Base-by-base conservation (phyloP, 495 filamentous ascomycete genomes). In the Neurospora sp. region DNA sequence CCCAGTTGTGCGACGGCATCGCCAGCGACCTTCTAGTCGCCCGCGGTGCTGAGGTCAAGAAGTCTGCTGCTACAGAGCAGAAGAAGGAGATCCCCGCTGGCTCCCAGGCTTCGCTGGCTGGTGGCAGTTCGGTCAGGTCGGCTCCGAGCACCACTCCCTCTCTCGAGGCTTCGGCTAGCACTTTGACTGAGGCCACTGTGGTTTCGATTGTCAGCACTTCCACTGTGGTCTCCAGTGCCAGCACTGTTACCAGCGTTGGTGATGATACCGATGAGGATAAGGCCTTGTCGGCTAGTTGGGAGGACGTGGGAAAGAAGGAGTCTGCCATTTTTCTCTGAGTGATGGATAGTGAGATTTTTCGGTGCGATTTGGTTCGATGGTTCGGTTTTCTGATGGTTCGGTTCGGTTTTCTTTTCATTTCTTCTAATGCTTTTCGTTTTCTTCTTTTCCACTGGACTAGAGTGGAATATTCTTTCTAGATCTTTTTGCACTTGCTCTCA, bases 1-100 rank as follows among this genome's bases (percentile, higher is more conserved):
- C 54, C 16, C 73, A 78, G 20, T 70, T 85, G 73, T 76, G 73
- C 44, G 23, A 38, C 4, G 77, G 77, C 3, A 72, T 77, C 20
- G 78, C 71, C 14, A 9, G 12, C 16, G 54, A 66, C 7, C 7
- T 31, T 35, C 3, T 66, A 27, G 54, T 16, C 54, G 31, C 23
- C 23, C 54, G 54, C 27, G 27, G 7, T 14, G 20, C 20, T 59
- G 27, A 2, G 18, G 54, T 27, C 54, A 66, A 18, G 54, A 35
- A 35, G 27, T 37, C 27, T 72, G 8, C 40, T 72, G 70, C 27
- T 66, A 35, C 23, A 9, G 70, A 72, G 16, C n/a, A 35, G 12
- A 59, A 40, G 39, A 20, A 41, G 37, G 72, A 69, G 59, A 23
- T 5, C 0, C 62, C 54, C 27, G 27, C 54, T 35, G 27, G 27